phyloP scores from a whole-genome alignment of 345 rosid species.

The Abelmoschus esculentus region DNA sequence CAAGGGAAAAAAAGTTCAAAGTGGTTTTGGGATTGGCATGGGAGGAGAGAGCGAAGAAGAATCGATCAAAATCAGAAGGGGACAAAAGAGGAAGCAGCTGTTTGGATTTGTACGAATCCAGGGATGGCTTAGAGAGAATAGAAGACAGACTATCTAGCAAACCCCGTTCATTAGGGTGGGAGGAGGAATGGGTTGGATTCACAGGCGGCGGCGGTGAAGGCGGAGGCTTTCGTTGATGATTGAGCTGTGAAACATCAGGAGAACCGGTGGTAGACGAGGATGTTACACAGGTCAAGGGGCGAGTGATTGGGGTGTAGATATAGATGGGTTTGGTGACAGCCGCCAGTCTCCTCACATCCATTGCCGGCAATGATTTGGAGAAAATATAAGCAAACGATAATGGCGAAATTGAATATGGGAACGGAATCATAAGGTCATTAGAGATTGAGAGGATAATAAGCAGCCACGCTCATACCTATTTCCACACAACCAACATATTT shows the following conservation, averaged over 20 bases:
- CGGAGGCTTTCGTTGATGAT: constrained; percentile 13
- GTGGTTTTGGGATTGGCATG: constrained; percentile 51
- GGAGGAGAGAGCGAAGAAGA: constrained; percentile 33
- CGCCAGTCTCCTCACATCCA: constrained; percentile 54
- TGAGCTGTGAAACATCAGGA: not conserved
- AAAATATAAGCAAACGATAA: not conserved
- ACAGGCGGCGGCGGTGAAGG: constrained; percentile 19
- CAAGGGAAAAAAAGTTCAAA: constrained; percentile 56
- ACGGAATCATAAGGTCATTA: constrained; percentile 12
- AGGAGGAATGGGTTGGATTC: not conserved
- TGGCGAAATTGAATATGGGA: constrained; percentile 14
- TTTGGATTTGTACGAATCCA: constrained; percentile 44
- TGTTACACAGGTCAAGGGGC: constrained; percentile 34
- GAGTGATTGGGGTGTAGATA: constrained; percentile 21
- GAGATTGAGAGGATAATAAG: constrained; percentile 19
- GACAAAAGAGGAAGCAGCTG: constrained; percentile 34
- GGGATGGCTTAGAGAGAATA: constrained; percentile 42
- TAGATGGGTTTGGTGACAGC: constrained; percentile 19
- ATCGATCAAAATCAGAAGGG: constrained; percentile 49
- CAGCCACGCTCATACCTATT: constrained; percentile 28
- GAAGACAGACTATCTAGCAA: constrained; percentile 34
- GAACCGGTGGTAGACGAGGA: not conserved
- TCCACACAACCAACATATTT: not conserved
- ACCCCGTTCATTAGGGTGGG: constrained; percentile 17
- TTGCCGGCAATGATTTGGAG: constrained; percentile 10